Conservation (phyloP, 129 eudicot species). For the Tagetes erecta region DNA sequence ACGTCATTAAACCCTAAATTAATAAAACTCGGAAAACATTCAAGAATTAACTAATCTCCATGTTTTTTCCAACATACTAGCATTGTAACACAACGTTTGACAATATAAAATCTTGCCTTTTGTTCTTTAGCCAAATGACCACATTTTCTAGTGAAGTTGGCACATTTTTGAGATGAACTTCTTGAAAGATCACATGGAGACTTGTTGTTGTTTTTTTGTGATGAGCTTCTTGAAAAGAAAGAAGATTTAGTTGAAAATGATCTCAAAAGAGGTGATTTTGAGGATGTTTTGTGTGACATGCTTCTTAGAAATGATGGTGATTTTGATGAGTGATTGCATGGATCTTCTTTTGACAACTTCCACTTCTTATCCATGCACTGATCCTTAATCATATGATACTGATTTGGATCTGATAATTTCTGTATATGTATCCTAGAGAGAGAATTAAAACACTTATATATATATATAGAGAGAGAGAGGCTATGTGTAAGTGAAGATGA, state of each 20-base stretch:
- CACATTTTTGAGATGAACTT: conserved; percentile 68
- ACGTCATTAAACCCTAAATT: conserved; percentile 27
- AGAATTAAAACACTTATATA: neutral
- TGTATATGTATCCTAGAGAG: conserved; percentile 6
- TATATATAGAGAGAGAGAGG: neutral
- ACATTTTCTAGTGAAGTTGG: conserved; percentile 68
- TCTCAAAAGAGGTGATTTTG: conserved; percentile 52
- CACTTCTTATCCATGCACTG: conserved; percentile 69
- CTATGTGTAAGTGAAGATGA: conserved; percentile 14
- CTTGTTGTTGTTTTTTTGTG: conserved; percentile 52
- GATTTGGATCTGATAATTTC: conserved; percentile 27
- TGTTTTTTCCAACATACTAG: conserved; percentile 76
- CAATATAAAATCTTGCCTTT: conserved; percentile 80
- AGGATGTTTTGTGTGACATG: conserved; percentile 51
- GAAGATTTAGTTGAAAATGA: conserved; percentile 53
- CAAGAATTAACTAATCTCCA: conserved; percentile 50
- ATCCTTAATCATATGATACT: neutral
- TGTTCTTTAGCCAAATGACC: conserved; percentile 84
- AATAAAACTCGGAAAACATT: conserved; percentile 4
- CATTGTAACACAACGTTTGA: conserved; percentile 84
- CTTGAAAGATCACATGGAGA: conserved; percentile 51
- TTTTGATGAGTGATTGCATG: conserved; percentile 43
- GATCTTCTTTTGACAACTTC: conserved; percentile 58
- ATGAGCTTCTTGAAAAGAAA: conserved; percentile 58
- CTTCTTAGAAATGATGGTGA: conserved; percentile 58